Evolutionary conservation across 78 protist genomes (phyloP).

Genomic region (Dictyostelium capitatum): DNA sequence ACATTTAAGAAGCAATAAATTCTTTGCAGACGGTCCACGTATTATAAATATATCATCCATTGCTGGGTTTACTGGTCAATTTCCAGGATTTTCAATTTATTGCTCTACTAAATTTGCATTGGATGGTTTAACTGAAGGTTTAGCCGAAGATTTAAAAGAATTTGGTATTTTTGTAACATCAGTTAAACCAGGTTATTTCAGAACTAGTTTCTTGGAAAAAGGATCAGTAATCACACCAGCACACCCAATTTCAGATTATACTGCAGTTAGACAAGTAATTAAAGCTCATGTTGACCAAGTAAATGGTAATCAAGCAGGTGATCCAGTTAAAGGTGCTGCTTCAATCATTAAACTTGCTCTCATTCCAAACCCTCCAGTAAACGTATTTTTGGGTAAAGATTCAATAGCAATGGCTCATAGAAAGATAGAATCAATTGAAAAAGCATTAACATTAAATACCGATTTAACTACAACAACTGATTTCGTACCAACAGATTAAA

Average conservation of each 20-base stretch:
- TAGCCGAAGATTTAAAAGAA: slow-evolving; percentile 20
- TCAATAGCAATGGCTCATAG: neutral
- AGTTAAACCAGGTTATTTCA: slow-evolving; percentile 27
- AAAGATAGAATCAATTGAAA: neutral
- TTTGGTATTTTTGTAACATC: neutral
- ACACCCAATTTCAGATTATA: neutral
- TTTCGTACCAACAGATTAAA: no score
- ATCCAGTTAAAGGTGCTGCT: slow-evolving; percentile 20
- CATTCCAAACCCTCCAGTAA: neutral
- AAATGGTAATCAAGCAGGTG: slow-evolving; percentile 49
- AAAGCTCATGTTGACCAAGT: neutral
- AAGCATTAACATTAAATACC: neutral
- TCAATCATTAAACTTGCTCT: neutral
- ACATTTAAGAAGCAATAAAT: slow-evolving; percentile 4
- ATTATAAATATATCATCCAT: slow-evolving; percentile 29
- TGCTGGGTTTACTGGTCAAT: slow-evolving; percentile 5
- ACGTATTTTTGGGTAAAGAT: neutral
- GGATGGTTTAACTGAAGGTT: slow-evolving; percentile 39
- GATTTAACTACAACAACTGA: no score
- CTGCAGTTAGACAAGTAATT: neutral
- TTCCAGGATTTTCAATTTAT: slow-evolving; percentile 8
- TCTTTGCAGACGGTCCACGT: neutral
- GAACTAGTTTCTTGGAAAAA: slow-evolving; percentile 11
- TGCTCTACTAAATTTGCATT: slow-evolving; percentile 48
- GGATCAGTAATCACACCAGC: neutral